Evolutionary conservation across 2,329 filamentous ascomycete species (phyloP).

Genomic region (Scorias spongiosa): DNA sequence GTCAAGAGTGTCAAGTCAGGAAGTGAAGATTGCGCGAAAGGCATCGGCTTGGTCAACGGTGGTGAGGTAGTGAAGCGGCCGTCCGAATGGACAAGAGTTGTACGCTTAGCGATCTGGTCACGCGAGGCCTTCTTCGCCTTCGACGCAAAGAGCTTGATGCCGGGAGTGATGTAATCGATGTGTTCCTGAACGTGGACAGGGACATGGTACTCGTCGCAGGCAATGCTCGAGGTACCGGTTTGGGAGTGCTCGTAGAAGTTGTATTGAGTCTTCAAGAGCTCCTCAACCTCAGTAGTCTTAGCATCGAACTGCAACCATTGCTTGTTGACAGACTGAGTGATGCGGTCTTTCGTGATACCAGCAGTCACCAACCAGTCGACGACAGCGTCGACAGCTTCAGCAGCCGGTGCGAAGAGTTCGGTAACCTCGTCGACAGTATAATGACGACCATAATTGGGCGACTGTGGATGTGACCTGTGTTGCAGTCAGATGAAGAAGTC

Average conservation of each 20-base stretch:
- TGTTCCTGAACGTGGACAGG: constrained; percentile 32
- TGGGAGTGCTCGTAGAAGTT: constrained; percentile 44
- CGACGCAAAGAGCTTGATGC: constrained; percentile 30
- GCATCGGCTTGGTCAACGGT: constrained; percentile 7
- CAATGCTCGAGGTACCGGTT: constrained; percentile 28
- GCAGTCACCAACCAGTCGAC: constrained; percentile 24
- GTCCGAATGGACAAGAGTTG: constrained; percentile 1
- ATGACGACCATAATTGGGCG: constrained; percentile 27
- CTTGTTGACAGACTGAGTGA: constrained; percentile 19
- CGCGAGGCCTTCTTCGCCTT: constrained; percentile 6
- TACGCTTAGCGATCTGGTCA: constrained; percentile 8
- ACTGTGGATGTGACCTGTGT: constrained; percentile 19
- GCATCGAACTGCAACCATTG: constrained; percentile 32
- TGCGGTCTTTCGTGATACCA: constrained; percentile 17
- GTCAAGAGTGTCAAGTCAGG: constrained; percentile 1
- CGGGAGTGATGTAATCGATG: constrained; percentile 43
- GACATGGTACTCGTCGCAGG: constrained; percentile 31
- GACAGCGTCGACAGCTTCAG: constrained; percentile 21
- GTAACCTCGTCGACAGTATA: constrained; percentile 23
- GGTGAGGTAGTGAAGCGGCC: constrained; percentile 4
- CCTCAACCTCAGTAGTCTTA: constrained; percentile 23
- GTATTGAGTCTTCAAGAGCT: constrained; percentile 33
- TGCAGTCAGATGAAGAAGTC: too few relatives aligned
- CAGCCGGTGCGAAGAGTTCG: constrained; percentile 25
- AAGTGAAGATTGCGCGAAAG: constrained; percentile 3